Base-by-base conservation (phyloP, 768 basidiomycete genomes). In the Phlebiopsis flavidoalba region DNA sequence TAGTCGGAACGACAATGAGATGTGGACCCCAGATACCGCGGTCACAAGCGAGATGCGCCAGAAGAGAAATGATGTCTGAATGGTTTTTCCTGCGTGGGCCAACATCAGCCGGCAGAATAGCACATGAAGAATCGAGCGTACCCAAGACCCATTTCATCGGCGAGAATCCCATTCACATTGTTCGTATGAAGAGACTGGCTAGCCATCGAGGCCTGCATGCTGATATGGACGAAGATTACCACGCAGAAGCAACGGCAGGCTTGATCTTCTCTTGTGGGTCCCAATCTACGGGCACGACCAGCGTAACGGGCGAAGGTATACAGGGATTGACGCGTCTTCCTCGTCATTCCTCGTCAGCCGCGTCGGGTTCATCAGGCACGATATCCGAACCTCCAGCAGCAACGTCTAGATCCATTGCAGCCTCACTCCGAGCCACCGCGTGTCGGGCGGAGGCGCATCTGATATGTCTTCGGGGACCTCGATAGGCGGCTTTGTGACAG, bases 111-210 rank as follows among this genome's bases (percentile, higher is more conserved):
- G 12, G 12, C 24, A 45, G 4, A 4, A 26, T 24, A 59, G 14
- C 43, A 22, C n/a, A 22, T 53, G 57, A 1, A 45, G 24, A 8
- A 63, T 26, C 19, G 36, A 24, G 80, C 88, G 46, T 67, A 95
- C 93, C 94, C 94, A 7, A 96, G 74, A 48, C 94, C 95, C 94
- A 97, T 95, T 73, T 96, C 93, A 68, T 96, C 95, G 1, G 93
- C 93, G 46, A 93, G 75, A 53, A 93, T 93, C 0, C 91, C 91
- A 65, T 93, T 93, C 47, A 91, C 66, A 64, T 87, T 85, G 65
- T 92, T 92, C 43, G 78, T 77, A 70, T 95, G 93, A 59, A 96
- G 76, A 31, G 26, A 68, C 87, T 91, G 5, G 93, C 89, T 47
- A 97, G 85, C 96, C 96, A 98, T 71, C 94, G 54, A 97, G 74